Base-by-base conservation (phyloP, 495 filamentous ascomycete species). In the Neurospora pannonica region DNA sequence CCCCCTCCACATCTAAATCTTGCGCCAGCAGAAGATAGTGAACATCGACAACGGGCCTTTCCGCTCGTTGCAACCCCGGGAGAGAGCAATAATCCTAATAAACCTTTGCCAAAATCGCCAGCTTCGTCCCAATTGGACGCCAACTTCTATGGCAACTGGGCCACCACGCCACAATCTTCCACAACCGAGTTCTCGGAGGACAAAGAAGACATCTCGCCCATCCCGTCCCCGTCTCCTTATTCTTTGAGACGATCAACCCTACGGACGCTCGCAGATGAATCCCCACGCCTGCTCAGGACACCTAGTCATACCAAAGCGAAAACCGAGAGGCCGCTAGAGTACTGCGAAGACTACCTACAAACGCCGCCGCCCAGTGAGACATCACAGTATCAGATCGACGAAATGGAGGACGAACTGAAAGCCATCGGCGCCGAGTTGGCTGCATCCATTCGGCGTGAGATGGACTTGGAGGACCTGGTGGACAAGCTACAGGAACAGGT, bases 401-500 rank as follows among this genome's bases (percentile, higher is more conserved):
- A 97, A 78, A 89, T 99, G 85, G 95, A 98, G 85, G 92, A 94
- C 77, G 96, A 99, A 85, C 83, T 99, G 81, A 92, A 93, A 75
- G 92, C 94, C 80, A 95, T 99, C 79, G 96, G 94, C 82, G 89
- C 92, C 73, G 97, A 99, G 83, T 83, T 98, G 79, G 97, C 96
- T 31, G 88, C 90, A 39, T 98, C 95, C 38, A 98, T 99, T 77
- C 89, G 92, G 74, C 90, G 96, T 76, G 96, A 99, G 85, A 94
- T 99, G 91, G 96, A 99, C 77, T 82, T 99, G 70, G 96, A 99
- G 80, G 97, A 99, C 79, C 84, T 98, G 67, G 90, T 98, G 3
- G 96, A 99, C 75, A 87, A 92, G 72, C 82, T 97, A 77, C 94
- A 97, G 81, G 83, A 89, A 40, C 94, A 97, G 77, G 88, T 89